phyloP scores from a whole-genome alignment of 2,329 filamentous ascomycete genomes.

The Didymellaceae sp. region DNA sequence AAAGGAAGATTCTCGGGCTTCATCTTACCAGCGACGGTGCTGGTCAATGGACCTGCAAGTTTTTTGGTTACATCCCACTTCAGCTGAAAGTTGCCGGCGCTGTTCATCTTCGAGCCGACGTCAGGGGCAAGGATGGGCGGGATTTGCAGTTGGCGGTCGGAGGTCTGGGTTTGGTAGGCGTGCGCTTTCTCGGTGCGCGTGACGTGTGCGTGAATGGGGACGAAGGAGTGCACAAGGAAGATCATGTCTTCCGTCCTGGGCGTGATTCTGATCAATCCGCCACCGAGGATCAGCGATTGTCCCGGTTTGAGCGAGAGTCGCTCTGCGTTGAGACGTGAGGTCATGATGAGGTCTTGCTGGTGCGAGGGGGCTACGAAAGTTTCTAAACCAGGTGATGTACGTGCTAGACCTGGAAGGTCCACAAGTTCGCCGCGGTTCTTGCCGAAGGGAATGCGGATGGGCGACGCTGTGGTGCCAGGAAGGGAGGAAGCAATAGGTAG shows the following conservation, averaged over 20 bases:
- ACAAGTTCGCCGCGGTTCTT: constrained; percentile 87
- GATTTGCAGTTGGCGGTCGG: constrained; percentile 65
- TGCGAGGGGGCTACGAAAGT: constrained; percentile 71
- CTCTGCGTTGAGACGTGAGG: constrained; percentile 72
- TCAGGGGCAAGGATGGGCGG: constrained; percentile 63
- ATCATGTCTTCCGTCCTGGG: constrained; percentile 69
- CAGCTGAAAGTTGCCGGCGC: constrained; percentile 76
- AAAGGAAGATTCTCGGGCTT: constrained; percentile 77
- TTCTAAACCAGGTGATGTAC: constrained; percentile 69
- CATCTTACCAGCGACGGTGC: constrained; percentile 66
- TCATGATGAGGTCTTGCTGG: constrained; percentile 77
- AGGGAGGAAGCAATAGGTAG: constrained; percentile 88
- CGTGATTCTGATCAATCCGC: constrained; percentile 87
- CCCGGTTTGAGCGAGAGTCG: constrained; percentile 75
- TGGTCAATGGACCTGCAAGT: constrained; percentile 75
- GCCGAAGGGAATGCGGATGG: constrained; percentile 91
- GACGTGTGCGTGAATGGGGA: constrained; percentile 76
- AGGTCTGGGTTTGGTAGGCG: constrained; percentile 66
- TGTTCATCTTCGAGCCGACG: constrained; percentile 44
- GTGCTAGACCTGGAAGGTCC: constrained; percentile 84
- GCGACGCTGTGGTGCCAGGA: constrained; percentile 92
- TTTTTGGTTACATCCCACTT: constrained; percentile 82
- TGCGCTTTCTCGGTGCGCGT: constrained; percentile 82
- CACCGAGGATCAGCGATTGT: constrained; percentile 79
- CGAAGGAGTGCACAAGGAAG: constrained; percentile 85